Evolutionary conservation across 495 filamentous ascomycete genomes (phyloP).

Genomic region (Cryomyces minteri): DNA sequence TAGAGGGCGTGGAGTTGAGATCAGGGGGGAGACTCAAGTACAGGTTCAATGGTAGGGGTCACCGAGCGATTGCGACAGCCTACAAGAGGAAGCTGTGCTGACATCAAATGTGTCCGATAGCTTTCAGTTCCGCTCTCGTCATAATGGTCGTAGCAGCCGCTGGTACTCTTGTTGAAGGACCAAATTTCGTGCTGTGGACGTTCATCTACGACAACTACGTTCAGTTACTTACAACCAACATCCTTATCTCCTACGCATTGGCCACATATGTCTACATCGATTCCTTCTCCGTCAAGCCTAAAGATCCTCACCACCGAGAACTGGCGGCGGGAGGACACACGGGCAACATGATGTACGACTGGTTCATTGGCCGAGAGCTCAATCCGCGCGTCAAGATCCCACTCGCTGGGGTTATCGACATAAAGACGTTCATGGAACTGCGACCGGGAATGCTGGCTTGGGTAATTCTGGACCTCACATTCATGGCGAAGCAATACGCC

Average conservation of each 20-base stretch:
- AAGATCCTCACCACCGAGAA: constrained; percentile 48
- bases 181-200: constrained; percentile 74
- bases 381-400: constrained; percentile 77
- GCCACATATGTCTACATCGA: constrained; percentile 60
- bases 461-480: constrained; percentile 72
- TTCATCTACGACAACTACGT: constrained; percentile 85
- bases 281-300: constrained; percentile 63
- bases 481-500: constrained; percentile 74
- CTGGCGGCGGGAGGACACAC: constrained; percentile 66
- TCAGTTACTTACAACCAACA: constrained; percentile 66
- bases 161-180: constrained; percentile 58
- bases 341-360: constrained; percentile 85
- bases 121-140: constrained; percentile 56
- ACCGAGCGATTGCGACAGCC: not conserved
- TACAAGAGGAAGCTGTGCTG: constrained; percentile 3
- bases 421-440: constrained; percentile 82
- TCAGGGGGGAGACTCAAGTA: constrained; percentile 67
- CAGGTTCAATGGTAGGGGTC: constrained; percentile 60
- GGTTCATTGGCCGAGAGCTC: constrained; percentile 91
- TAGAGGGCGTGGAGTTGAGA: constrained; percentile 47
- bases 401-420: constrained; percentile 65
- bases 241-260: constrained; percentile 49
- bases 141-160: constrained; percentile 47
- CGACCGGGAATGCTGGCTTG: constrained; percentile 83
- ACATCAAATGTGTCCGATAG: constrained; percentile 21